Evolutionary conservation across 805 yeast species (phyloP).

Genomic region (Maudiozyma pseudohumilis): DNA sequence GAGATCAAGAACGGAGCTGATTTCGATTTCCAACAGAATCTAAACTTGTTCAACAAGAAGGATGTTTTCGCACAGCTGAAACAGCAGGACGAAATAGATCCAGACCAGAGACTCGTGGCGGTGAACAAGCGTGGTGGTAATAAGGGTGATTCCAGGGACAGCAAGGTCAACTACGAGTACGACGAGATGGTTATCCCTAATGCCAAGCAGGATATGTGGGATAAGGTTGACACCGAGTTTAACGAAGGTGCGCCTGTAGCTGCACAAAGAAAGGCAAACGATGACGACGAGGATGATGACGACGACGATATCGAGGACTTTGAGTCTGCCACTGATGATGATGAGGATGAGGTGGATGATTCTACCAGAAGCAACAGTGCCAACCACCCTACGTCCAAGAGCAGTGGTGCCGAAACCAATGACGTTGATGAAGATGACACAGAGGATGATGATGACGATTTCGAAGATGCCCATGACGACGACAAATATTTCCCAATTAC

Average conservation of each 20-base stretch:
- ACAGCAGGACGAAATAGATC: conserved; percentile 49
- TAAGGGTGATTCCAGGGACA: conserved; percentile 43
- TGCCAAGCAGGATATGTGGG: conserved; percentile 45
- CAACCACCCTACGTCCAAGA: too few relatives aligned
- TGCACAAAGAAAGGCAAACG: conserved; percentile 2
- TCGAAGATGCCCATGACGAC: conserved; percentile 4
- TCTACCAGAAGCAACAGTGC: conserved; percentile 1
- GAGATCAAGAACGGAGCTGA: conserved; percentile 45
- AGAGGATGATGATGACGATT: conserved; percentile 14
- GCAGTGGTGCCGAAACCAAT: conserved; percentile 7
- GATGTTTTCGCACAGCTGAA: conserved; percentile 71
- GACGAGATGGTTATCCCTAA: conserved; percentile 65
- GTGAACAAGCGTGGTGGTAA: conserved; percentile 43
- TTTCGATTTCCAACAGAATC: conserved; percentile 77
- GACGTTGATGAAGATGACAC: conserved; percentile 15
- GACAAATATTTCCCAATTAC: conserved; percentile 25
- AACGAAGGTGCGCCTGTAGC: too few relatives aligned
- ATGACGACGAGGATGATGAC: not conserved
- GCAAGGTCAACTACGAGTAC: conserved; percentile 66
- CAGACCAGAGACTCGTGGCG: conserved; percentile 58
- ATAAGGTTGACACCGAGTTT: conserved; percentile 22
- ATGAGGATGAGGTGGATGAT: conserved; percentile 1
- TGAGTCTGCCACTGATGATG: conserved; percentile 4
- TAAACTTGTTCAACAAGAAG: conserved; percentile 72
- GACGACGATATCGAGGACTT: conserved; percentile 3